Evolutionary conservation across 2,329 filamentous ascomycete species (phyloP).

Genomic region (Graphium sp.): DNA sequence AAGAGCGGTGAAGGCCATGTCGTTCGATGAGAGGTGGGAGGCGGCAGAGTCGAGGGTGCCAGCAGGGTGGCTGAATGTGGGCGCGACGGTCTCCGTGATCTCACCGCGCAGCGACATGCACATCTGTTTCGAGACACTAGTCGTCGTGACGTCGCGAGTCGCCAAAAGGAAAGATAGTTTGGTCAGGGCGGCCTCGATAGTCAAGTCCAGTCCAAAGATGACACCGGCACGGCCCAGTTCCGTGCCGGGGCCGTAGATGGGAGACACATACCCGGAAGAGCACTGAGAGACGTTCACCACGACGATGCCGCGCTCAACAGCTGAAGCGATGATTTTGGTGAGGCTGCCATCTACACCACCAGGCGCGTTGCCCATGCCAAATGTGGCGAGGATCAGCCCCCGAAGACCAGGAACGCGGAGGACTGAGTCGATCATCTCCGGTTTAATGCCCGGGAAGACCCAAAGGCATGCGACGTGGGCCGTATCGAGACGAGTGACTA

Average conservation of each 20-base stretch:
- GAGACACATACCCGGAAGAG: conserved; percentile 58
- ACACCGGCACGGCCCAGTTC: conserved; percentile 70
- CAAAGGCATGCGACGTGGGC: conserved; percentile 80
- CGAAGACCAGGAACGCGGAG: conserved; percentile 58
- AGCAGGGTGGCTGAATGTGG: conserved; percentile 61
- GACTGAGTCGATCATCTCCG: conserved; percentile 83
- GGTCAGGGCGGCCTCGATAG: conserved; percentile 76
- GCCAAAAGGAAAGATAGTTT: conserved; percentile 80
- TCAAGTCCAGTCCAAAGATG: conserved; percentile 78
- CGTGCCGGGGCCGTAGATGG: conserved; percentile 63
- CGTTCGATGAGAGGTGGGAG: conserved; percentile 24
- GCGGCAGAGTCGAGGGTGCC: conserved; percentile 26
- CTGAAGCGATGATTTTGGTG: conserved; percentile 59
- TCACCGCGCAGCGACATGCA: conserved; percentile 65
- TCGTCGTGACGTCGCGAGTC: conserved; percentile 40
- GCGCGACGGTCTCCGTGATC: conserved; percentile 58
- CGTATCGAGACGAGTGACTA: conserved; percentile 63
- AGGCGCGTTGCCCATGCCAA: conserved; percentile 84
- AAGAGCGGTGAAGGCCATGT: conserved; percentile 58
- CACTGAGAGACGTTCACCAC: conserved; percentile 91
- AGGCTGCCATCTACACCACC: conserved; percentile 65
- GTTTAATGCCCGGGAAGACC: conserved; percentile 82
- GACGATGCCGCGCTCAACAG: conserved; percentile 64
- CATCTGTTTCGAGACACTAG: conserved; percentile 55
- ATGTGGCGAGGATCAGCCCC: conserved; percentile 78